phyloP scores from a whole-genome alignment of 306 rosid species.

The Hylodesmum podocarpum region DNA sequence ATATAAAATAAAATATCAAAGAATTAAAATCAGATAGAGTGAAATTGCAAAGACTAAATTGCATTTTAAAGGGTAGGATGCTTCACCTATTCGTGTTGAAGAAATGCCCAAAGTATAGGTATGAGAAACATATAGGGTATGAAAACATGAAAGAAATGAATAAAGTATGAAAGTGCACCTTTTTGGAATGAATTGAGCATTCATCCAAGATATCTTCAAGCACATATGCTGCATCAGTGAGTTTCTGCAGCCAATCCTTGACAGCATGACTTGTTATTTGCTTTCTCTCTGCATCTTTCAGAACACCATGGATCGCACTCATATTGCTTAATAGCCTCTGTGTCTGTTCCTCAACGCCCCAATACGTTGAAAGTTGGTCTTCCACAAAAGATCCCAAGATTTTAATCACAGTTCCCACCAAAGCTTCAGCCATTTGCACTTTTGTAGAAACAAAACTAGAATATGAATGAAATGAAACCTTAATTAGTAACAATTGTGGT shows the following conservation, averaged over 20 bases:
- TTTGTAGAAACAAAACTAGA: no score
- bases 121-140: no score
- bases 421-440: background rate
- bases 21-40: no score
- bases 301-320: background rate
- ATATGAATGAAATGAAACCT: background rate
- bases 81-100: no score
- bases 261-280: background rate
- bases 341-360: background rate
- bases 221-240: constrained; percentile 16
- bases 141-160: no score
- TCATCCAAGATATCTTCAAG: background rate
- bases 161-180: no score
- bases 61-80: no score
- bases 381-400: background rate
- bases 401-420: background rate
- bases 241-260: constrained; percentile 1
- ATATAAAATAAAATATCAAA: no score
- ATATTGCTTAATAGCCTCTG: background rate
- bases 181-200: background rate
- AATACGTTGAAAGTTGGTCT: background rate
- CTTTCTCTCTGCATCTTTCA: constrained; percentile 24
- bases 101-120: no score
- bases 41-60: no score
- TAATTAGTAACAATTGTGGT: no score